phyloP scores from a whole-genome alignment of 2,329 filamentous ascomycete genomes.

The Didymella exigua region DNA sequence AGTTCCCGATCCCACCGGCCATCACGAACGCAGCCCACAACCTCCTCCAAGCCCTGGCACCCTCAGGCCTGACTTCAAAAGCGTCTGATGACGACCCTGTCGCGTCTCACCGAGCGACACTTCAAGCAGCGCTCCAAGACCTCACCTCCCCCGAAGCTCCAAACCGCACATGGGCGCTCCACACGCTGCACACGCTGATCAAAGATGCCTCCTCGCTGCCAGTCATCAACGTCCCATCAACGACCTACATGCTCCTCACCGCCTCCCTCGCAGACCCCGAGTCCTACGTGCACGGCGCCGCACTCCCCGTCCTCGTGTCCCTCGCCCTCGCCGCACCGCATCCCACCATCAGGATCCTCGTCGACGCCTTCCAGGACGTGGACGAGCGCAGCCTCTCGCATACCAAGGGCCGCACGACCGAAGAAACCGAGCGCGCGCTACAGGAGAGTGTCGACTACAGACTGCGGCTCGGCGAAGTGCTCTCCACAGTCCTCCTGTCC shows the following conservation, averaged over 20 bases:
- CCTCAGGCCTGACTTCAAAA: constrained; percentile 55
- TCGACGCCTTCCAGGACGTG: constrained; percentile 71
- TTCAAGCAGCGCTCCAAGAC: constrained; percentile 33
- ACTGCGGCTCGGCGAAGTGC: constrained; percentile 68
- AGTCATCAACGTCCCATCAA: constrained; percentile 69
- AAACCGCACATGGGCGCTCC: constrained; percentile 46
- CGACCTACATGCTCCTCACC: constrained; percentile 68
- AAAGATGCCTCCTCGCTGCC: constrained; percentile 55
- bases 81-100: constrained; percentile 50
- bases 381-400: constrained; percentile 52
- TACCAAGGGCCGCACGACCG: constrained; percentile 17
- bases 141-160: constrained; percentile 45
- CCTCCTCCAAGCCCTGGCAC: constrained; percentile 59
- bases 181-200: constrained; percentile 55
- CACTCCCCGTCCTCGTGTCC: constrained; percentile 68
- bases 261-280: constrained; percentile 69
- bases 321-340: constrained; percentile 67
- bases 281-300: constrained; percentile 73
- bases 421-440: constrained; percentile 35
- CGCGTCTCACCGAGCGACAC: constrained; percentile 49
- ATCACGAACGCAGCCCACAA: constrained; percentile 35
- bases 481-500: constrained; percentile 32
- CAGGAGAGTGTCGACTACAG: constrained; percentile 63
- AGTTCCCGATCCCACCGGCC: constrained; percentile 20
- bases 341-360: constrained; percentile 65